These are phyloP conservation scores for Forsythia viridissima DNA, from an alignment of 257 asterid species.

Conservation along the genomic window DNA sequence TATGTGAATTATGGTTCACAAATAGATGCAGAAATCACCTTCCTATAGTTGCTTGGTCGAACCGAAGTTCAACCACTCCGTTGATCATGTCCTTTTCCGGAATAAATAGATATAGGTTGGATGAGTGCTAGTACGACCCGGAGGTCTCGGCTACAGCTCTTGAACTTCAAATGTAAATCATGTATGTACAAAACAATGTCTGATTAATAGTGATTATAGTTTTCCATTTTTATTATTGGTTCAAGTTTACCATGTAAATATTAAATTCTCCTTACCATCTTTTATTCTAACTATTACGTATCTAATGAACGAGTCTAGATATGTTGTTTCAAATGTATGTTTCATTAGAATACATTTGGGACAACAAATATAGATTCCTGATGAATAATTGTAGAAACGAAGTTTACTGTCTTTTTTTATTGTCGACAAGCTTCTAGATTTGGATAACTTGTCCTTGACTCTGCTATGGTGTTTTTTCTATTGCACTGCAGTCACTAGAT, in stretches of 20 bases:
- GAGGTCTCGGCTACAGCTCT: constrained; percentile 4
- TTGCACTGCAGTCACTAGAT: no score
- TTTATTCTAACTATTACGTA: no score
- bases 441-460: not conserved
- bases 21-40: constrained; percentile 14
- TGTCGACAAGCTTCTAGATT: not conserved
- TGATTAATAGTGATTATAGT: not conserved
- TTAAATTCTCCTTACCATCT: not conserved
- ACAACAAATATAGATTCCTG: no score
- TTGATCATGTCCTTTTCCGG: constrained; percentile 1
- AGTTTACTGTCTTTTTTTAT: not conserved
- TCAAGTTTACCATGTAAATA: not conserved
- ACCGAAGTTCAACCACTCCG: constrained; percentile 43
- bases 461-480: no score
- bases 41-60: constrained; percentile 31
- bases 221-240: not conserved
- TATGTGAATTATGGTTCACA: constrained; percentile 51
- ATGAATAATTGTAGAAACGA: no score
- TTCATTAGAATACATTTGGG: no score
- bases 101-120: not conserved
- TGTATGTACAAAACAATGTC: not conserved
- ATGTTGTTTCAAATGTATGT: no score
- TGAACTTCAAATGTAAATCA: constrained; percentile 27
- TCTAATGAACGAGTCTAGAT: no score
- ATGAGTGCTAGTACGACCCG: not conserved